A percentile compares a stretch with the other conserved stretches of the same genome.
Evolutionary conservation across 768 basidiomycete genomes (phyloP).

Genomic region (Harrya chromipes): DNA sequence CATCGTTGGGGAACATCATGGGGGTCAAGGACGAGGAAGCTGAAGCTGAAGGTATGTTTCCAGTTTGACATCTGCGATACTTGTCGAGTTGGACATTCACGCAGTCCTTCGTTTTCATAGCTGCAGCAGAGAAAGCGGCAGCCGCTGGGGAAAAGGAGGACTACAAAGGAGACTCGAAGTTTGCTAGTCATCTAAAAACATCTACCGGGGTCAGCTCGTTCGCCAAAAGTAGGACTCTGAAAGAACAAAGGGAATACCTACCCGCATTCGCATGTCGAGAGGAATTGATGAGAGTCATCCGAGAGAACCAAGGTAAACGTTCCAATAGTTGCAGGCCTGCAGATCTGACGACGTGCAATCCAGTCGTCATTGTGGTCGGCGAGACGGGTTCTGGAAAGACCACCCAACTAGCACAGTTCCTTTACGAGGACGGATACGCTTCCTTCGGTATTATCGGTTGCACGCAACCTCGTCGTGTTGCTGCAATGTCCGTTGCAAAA

Average conservation of each 20-base stretch:
- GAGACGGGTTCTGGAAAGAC: constrained; percentile 99
- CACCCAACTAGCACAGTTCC: constrained; percentile 90
- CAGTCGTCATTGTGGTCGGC: constrained; percentile 94
- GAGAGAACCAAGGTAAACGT: constrained; percentile 88
- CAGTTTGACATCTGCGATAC: constrained; percentile 14
- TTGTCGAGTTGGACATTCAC: constrained; percentile 78
- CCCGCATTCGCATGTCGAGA: constrained; percentile 98
- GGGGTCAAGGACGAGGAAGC: constrained; percentile 95
- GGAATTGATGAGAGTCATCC: constrained; percentile 79
- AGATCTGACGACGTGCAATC: background rate
- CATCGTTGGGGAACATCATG: constrained; percentile 94
- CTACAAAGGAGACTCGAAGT: constrained; percentile 95
- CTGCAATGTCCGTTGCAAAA: constrained; percentile 99
- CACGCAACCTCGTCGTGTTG: constrained; percentile 97
- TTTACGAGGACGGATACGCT: constrained; percentile 97
- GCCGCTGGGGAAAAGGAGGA: constrained; percentile 55
- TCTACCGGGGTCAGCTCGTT: constrained; percentile 78
- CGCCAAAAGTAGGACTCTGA: constrained; percentile 76
- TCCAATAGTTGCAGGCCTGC: background rate
- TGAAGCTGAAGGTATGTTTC: constrained; percentile 79
- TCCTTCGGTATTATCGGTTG: constrained; percentile 88
- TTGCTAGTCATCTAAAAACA: constrained; percentile 88
- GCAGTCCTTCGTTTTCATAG: constrained; percentile 53
- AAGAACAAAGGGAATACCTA: constrained; percentile 94
- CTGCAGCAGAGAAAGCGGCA: constrained; percentile 47